These are phyloP conservation scores for Russula olivacea DNA, from an alignment of 768 basidiomycete species.

Conservation along the genomic window DNA sequence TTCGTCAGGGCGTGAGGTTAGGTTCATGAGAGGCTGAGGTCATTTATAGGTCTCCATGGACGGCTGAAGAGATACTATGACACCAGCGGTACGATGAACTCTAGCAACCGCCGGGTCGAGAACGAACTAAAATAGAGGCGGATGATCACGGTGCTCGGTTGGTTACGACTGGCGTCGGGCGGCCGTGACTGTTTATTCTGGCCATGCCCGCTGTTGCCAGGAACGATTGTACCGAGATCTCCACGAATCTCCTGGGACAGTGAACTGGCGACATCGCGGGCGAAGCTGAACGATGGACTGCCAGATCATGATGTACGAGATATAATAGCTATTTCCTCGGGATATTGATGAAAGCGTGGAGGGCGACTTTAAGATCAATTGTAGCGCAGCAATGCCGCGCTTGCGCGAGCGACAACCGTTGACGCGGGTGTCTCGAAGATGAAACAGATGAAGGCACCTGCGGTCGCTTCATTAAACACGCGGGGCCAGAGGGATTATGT, in stretches of 20 bases:
- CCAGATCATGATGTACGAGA: background rate
- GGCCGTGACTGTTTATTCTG: background rate
- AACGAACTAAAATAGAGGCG: background rate
- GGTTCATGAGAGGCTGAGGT: background rate
- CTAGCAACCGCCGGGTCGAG: background rate
- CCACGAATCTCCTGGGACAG: background rate
- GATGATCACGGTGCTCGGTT: background rate
- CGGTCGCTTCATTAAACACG: no score
- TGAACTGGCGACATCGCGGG: background rate
- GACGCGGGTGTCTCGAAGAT: no score
- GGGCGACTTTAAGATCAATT: background rate
- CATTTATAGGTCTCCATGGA: background rate
- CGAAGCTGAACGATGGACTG: background rate
- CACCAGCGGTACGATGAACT: background rate
- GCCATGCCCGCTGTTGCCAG: constrained; percentile 1
- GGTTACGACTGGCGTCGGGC: background rate
- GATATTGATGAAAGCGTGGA: background rate
- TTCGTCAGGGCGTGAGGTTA: background rate
- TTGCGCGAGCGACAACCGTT: no score
- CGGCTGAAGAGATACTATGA: background rate
- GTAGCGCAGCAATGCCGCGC: no score
- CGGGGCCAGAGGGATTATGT: no score
- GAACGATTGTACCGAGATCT: constrained; percentile 1
- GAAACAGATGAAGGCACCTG: no score
- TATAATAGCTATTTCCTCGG: background rate